Conservation (phyloP, 805 yeast genomes). For the Monosporozyma aerobia region DNA sequence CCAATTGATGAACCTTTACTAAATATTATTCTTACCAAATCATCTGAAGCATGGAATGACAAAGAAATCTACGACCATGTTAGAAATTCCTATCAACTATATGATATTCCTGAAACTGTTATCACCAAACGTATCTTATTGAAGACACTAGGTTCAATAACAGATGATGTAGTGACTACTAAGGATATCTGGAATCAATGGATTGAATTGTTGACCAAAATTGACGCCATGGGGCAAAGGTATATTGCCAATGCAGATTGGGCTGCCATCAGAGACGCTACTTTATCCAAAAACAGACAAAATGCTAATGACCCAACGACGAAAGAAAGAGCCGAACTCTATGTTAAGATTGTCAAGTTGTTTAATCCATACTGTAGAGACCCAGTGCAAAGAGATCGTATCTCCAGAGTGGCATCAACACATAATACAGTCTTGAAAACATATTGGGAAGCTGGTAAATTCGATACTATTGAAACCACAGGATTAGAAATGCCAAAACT, state of each 20-base stretch:
- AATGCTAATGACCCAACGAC: background rate
- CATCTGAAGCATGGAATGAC: constrained; percentile 49
- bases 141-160: constrained; percentile 56
- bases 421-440: background rate
- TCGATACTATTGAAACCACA: background rate
- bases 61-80: constrained; percentile 50
- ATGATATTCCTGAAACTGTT: constrained; percentile 46
- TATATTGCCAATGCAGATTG: constrained; percentile 74
- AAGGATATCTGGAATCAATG: constrained; percentile 47
- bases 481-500: background rate
- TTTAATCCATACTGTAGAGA: constrained; percentile 36
- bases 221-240: constrained; percentile 39
- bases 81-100: constrained; percentile 43
- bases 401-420: background rate
- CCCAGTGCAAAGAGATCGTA: constrained; percentile 28
- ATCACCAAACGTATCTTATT: constrained; percentile 61
- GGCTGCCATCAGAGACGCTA: constrained; percentile 72
- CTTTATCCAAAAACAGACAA: constrained; percentile 28
- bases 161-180: constrained; percentile 31
- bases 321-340: constrained; percentile 38
- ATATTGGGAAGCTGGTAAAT: constrained; percentile 5
- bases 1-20: constrained; percentile 65
- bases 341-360: constrained; percentile 39
- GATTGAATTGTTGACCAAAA: constrained; percentile 40
- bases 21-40: constrained; percentile 57